Percentiles rank a stretch among this genome's conserved stretches.
Evolutionary conservation across 1,139 yeast species (phyloP).

Genomic region (Diutina neorugosa): DNA sequence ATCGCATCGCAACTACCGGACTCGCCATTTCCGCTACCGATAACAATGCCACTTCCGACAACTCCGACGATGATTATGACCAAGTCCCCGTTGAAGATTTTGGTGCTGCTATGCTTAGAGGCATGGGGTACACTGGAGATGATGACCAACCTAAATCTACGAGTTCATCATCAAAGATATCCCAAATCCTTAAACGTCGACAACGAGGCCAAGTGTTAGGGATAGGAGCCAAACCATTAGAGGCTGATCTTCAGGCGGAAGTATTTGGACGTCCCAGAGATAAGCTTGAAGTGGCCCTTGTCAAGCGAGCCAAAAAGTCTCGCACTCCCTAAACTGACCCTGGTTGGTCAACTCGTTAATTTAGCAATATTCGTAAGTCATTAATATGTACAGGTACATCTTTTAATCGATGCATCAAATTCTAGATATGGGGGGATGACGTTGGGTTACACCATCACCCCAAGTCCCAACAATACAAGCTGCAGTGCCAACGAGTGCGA

Average conservation of each 20-base stretch:
- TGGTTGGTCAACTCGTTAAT: not conserved
- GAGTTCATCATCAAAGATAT: not conserved
- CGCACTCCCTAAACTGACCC: not conserved
- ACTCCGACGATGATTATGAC: not conserved
- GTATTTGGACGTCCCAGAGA: conserved; percentile 16
- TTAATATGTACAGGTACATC: not conserved
- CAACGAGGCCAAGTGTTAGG: conserved; percentile 28
- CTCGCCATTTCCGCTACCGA: not conserved
- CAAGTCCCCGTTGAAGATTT: conserved; percentile 4
- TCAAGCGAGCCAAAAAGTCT: conserved; percentile 5
- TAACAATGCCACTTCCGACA: not conserved
- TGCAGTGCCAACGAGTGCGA: conserved; percentile 52
- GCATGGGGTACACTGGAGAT: conserved; percentile 32
- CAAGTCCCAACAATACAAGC: conserved; percentile 43
- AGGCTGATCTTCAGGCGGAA: conserved; percentile 21
- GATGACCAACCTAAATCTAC: conserved; percentile 7
- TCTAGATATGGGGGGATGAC: not conserved
- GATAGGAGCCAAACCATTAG: conserved; percentile 31
- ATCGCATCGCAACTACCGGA: not conserved
- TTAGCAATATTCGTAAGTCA: not conserved
- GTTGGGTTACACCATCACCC: conserved; percentile 36
- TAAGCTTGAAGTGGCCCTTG: conserved; percentile 12
- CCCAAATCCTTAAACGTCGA: conserved; percentile 11
- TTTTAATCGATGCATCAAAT: not conserved
- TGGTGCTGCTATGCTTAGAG: conserved; percentile 57